phyloP scores from a whole-genome alignment of 306 rosid genomes.

The Ziziphus jujuba region DNA sequence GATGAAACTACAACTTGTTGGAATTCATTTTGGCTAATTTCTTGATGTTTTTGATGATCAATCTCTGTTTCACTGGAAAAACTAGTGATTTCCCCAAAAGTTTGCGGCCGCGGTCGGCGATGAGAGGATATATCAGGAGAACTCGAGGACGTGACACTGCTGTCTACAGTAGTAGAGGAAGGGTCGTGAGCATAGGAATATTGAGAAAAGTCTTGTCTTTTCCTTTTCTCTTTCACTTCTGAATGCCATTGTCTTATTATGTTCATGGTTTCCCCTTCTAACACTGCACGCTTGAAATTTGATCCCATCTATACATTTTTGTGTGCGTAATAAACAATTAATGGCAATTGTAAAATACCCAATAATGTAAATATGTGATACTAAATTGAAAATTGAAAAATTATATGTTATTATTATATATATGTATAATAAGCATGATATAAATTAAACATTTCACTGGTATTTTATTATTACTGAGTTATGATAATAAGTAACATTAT shows the following conservation, averaged over 20 bases:
- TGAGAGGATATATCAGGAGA: conserved; percentile 8
- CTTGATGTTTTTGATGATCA: conserved; percentile 21
- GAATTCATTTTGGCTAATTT: conserved; percentile 10
- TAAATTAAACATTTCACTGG: too few species aligned
- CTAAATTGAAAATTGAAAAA: too few species aligned
- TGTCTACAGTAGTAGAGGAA: conserved; percentile 21
- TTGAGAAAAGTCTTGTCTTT: conserved; percentile 12
- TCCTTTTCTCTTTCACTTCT: conserved; percentile 45
- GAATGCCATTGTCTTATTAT: conserved; percentile 49
- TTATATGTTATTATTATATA: too few species aligned
- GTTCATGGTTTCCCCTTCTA: conserved; percentile 43
- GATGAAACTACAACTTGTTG: neutral
- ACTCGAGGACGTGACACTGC: conserved; percentile 2
- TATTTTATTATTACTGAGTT: too few species aligned
- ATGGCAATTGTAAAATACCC: too few species aligned
- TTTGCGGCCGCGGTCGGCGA: neutral
- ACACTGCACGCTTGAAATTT: conserved; percentile 39
- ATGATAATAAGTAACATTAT: too few species aligned
- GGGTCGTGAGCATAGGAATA: neutral
- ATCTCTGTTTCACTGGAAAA: conserved; percentile 11
- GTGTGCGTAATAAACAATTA: too few species aligned
- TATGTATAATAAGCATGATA: too few species aligned
- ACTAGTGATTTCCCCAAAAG: conserved; percentile 9
- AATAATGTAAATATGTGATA: too few species aligned
- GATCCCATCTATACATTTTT: conserved; percentile 58